These are phyloP conservation scores for Plasmodium cynomolgi DNA, from an alignment of 169 alveolate species.

Conservation along the genomic window DNA sequence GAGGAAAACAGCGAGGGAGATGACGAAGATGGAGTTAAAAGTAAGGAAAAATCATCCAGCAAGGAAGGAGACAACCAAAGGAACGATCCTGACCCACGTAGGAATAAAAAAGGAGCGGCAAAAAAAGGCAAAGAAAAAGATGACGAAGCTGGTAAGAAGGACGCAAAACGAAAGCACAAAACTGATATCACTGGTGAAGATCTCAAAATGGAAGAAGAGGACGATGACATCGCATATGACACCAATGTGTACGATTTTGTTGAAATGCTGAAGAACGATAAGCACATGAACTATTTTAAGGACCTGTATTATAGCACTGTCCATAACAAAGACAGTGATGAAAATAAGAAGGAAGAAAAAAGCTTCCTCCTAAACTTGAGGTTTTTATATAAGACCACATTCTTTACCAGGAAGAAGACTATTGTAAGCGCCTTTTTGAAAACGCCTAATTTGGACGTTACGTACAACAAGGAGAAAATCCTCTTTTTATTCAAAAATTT, in stretches of 20 bases:
- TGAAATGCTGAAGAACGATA: not conserved
- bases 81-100: not conserved
- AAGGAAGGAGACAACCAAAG: not conserved
- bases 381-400: slow-evolving; percentile 44
- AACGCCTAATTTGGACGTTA: slow-evolving; percentile 23
- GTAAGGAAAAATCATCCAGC: not conserved
- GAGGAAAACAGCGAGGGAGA: slow-evolving; percentile 1
- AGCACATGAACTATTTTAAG: slow-evolving; percentile 14
- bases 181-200: not conserved
- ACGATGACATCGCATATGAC: not conserved
- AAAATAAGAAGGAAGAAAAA: not conserved
- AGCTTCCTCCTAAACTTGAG: slow-evolving; percentile 4
- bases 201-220: not conserved
- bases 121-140: not conserved
- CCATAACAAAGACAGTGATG: not conserved
- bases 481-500: slow-evolving; percentile 22
- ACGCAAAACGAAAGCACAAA: not conserved
- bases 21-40: slow-evolving; percentile 14
- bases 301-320: slow-evolving; percentile 17
- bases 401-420: slow-evolving; percentile 14
- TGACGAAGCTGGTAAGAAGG: not conserved
- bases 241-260: not conserved
- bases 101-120: not conserved
- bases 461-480: slow-evolving; percentile 14
- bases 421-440: slow-evolving; percentile 47